These are phyloP conservation scores for Arabis alpina DNA, from an alignment of 345 rosid species.

Conservation along the genomic window DNA sequence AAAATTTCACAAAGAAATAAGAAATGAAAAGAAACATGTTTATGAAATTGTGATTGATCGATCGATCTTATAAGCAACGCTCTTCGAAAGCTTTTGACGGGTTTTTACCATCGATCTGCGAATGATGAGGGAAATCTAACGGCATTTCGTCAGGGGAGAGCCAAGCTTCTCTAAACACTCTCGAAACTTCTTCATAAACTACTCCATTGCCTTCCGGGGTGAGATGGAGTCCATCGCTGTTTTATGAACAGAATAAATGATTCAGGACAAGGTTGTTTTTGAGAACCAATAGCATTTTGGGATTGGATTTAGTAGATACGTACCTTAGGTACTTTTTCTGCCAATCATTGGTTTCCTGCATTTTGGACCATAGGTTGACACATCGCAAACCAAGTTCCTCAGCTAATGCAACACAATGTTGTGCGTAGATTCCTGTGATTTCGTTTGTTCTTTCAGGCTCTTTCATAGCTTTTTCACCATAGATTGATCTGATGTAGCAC, in stretches of 20 bases:
- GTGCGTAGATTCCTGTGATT: conserved; percentile 73
- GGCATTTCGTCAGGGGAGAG: conserved; percentile 78
- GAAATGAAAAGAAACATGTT: neutral
- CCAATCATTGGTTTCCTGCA: conserved; percentile 85
- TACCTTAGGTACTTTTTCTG: conserved; percentile 80
- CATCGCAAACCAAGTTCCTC: conserved; percentile 60
- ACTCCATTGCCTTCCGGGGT: conserved; percentile 78
- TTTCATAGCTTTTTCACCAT: conserved; percentile 76
- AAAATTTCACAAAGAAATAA: neutral
- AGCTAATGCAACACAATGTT: conserved; percentile 66
- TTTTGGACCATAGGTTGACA: conserved; percentile 82
- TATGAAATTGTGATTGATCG: neutral
- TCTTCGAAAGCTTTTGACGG: conserved; percentile 73
- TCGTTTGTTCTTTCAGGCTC: conserved; percentile 80
- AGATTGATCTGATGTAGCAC: conserved; percentile 54
- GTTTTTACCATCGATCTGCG: conserved; percentile 59
- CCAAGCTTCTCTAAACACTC: conserved; percentile 69
- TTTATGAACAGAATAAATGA: conserved; percentile 7
- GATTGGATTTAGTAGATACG: conserved; percentile 30
- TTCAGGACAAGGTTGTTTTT: neutral
- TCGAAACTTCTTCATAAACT: conserved; percentile 59
- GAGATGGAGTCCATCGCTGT: conserved; percentile 90
- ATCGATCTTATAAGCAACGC: conserved; percentile 41
- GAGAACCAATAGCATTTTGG: conserved; percentile 11
- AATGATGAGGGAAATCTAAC: conserved; percentile 79